phyloP scores from a whole-genome alignment of 164 flowering plant species.

The Vitis amurensis region DNA sequence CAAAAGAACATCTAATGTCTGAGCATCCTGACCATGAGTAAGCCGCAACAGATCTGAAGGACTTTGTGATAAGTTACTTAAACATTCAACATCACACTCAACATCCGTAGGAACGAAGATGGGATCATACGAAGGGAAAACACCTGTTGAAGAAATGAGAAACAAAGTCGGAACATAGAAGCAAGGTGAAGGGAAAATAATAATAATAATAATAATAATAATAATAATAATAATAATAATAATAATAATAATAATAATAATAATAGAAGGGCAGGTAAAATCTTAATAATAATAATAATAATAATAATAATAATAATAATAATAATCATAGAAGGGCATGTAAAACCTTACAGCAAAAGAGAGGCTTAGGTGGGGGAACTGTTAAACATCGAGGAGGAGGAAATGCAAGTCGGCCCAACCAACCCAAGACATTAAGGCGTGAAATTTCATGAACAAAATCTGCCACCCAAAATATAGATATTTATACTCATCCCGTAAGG shows the following conservation, averaged over 20 bases:
- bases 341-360: constrained; percentile 8
- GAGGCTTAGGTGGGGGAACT: constrained; percentile 1
- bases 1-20: not conserved
- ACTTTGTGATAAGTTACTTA: not conserved
- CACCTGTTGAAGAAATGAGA: not conserved
- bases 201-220: not conserved
- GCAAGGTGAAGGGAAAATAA: not conserved
- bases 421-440: not conserved
- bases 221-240: too few species aligned
- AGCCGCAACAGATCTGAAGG: not conserved
- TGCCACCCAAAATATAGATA: not conserved
- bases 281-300: not conserved
- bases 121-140: constrained; percentile 3
- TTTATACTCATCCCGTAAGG: too few species aligned
- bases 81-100: not conserved
- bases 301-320: not conserved
- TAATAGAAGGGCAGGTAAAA: not conserved
- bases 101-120: constrained; percentile 1
- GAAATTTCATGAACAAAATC: not conserved
- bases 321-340: not conserved
- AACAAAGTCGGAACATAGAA: not conserved
- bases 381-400: constrained; percentile 8
- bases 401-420: constrained; percentile 19
- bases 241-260: not conserved
- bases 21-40: not conserved